Percentiles rank a stretch among this genome's conserved stretches.
phyloP scores from a whole-genome alignment of 306 rosid species.

The Vicia sativa region DNA sequence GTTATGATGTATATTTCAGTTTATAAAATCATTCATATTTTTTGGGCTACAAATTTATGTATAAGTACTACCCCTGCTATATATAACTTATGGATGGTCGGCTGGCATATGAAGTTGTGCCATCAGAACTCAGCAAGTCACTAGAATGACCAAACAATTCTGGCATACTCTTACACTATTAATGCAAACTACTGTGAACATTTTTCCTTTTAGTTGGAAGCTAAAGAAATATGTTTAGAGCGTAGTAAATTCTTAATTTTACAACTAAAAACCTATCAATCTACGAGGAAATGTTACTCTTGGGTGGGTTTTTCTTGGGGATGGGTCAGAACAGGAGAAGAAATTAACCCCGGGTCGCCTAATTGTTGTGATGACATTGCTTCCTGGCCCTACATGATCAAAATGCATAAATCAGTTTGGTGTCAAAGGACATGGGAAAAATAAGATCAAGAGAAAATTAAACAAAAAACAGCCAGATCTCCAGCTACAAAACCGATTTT shows the following conservation, averaged over 20 bases:
- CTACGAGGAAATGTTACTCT: slow-evolving; percentile 35
- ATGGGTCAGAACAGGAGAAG: slow-evolving; percentile 38
- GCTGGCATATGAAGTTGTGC: too few species aligned
- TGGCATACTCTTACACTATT: slow-evolving; percentile 15
- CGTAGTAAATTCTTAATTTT: slow-evolving; percentile 20
- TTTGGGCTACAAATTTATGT: too few species aligned
- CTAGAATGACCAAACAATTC: slow-evolving; percentile 9
- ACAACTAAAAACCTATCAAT: slow-evolving; percentile 13
- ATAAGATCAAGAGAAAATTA: slow-evolving; percentile 3
- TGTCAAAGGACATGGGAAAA: slow-evolving; percentile 9
- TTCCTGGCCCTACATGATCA: slow-evolving; percentile 49
- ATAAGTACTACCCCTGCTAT: too few species aligned
- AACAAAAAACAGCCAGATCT: slow-evolving; percentile 8
- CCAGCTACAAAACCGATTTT: not conserved
- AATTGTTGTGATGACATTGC: slow-evolving; percentile 28
- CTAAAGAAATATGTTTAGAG: slow-evolving; percentile 6
- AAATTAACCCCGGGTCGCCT: slow-evolving; percentile 30
- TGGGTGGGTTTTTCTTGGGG: slow-evolving; percentile 42
- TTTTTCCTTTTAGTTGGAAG: slow-evolving; percentile 3
- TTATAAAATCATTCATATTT: too few species aligned
- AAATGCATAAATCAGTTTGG: slow-evolving; percentile 8
- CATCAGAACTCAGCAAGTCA: not conserved
- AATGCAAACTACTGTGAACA: slow-evolving; percentile 2
- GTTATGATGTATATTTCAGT: not conserved
- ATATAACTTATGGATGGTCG: too few species aligned